Conservation (phyloP, 2,329 filamentous ascomycete genomes). For the Exophiala xenobiotica region DNA sequence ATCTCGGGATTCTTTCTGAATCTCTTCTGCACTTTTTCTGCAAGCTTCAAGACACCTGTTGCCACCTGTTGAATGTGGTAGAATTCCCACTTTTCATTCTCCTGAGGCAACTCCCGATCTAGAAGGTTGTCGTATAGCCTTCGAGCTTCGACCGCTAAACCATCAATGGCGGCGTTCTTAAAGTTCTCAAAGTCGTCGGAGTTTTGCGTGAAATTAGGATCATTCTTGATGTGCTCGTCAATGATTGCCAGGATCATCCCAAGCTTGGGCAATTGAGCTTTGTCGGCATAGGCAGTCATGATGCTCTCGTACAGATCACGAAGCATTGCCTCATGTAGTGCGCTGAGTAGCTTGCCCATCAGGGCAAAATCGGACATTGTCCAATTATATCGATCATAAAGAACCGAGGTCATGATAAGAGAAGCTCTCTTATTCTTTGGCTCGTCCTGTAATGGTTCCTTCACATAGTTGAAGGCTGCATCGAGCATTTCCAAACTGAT, state of each 20-base stretch:
- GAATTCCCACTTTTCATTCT: constrained; percentile 84
- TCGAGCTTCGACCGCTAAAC: constrained; percentile 70
- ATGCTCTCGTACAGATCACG: constrained; percentile 86
- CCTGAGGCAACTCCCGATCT: constrained; percentile 74
- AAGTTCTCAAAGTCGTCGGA: constrained; percentile 72
- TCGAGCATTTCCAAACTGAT: constrained; percentile 80
- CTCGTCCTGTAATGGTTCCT: constrained; percentile 65
- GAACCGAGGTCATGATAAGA: constrained; percentile 40
- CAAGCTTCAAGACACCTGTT: constrained; percentile 79
- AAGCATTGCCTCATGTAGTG: constrained; percentile 76
- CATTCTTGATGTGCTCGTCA: constrained; percentile 75
- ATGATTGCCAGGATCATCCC: constrained; percentile 78
- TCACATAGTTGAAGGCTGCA: constrained; percentile 76
- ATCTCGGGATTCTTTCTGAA: constrained; percentile 86
- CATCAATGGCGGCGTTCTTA: constrained; percentile 67
- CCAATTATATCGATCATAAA: constrained; percentile 64
- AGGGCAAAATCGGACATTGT: constrained; percentile 65
- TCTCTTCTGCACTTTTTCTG: constrained; percentile 85
- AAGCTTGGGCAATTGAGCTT: constrained; percentile 67
- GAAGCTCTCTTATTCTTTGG: constrained; percentile 58
- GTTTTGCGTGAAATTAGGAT: constrained; percentile 71
- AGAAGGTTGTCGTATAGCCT: constrained; percentile 79
- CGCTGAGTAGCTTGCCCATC: constrained; percentile 73
- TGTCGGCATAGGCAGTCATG: constrained; percentile 84
- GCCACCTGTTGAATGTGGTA: constrained; percentile 86